Conservation (phyloP, 208 protist species). For the Trypanosoma brucei region DNA sequence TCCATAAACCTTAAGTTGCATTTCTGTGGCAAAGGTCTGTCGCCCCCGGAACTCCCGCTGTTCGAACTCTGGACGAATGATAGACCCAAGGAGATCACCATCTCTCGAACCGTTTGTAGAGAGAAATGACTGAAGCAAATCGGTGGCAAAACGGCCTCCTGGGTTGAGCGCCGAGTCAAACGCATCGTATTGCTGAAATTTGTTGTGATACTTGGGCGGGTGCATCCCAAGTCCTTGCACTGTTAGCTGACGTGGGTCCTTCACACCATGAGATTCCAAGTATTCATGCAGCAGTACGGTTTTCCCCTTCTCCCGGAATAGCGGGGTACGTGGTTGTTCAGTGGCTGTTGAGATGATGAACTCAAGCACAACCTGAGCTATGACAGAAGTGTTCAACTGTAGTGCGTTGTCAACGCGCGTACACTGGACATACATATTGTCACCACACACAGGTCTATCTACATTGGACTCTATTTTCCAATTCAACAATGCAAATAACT, state of each 20-base stretch:
- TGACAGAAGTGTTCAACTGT: slow-evolving; percentile 49
- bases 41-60: slow-evolving; percentile 60
- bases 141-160: slow-evolving; percentile 53
- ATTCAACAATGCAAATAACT: slow-evolving; percentile 81
- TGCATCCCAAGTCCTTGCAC: slow-evolving; percentile 86
- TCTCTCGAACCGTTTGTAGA: slow-evolving; percentile 63
- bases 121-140: slow-evolving; percentile 73
- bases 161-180: slow-evolving; percentile 72
- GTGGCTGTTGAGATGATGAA: slow-evolving; percentile 59
- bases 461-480: slow-evolving; percentile 49
- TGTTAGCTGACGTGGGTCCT: slow-evolving; percentile 65
- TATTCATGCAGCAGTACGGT: slow-evolving; percentile 53
- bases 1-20: slow-evolving; percentile 64
- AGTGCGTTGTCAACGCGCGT: slow-evolving; percentile 76
- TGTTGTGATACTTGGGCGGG: slow-evolving; percentile 77
- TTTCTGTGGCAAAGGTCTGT: slow-evolving; percentile 66
- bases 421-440: slow-evolving; percentile 61
- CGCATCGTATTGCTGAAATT: slow-evolving; percentile 80
- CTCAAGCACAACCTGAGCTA: slow-evolving; percentile 66
- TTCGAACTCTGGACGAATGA: slow-evolving; percentile 80
- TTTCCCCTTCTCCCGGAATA: slow-evolving; percentile 38
- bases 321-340: slow-evolving; percentile 56
- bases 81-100: slow-evolving; percentile 71
- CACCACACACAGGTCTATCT: slow-evolving; percentile 43
- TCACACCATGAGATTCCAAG: slow-evolving; percentile 53